Base-by-base conservation (phyloP, 2,329 filamentous ascomycete species). In the Fusarium tupiense region DNA sequence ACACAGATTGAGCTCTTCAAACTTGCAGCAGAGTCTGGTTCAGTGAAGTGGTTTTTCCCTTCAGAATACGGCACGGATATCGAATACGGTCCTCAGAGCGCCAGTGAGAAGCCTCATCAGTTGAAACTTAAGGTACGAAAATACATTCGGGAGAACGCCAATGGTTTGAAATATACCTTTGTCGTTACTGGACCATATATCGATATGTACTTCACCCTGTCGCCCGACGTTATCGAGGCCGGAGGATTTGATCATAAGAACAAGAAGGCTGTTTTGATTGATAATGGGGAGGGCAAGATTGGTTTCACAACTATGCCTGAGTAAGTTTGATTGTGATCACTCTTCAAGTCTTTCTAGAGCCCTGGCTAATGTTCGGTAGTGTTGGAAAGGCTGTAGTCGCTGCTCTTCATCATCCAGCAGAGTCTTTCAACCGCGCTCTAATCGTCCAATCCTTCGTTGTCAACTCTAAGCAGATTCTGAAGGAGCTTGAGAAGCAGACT, bases 241-340 rank as follows among this genome's bases (percentile, higher is more conserved):
- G 92, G 92, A 6, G 87, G 87, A 0, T 94, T 90, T 75, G 87
- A 94, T 76, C 83, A 88, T 3, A 82, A 84, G 67, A 83, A 78
- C 5, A 91, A 88, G 77, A 88, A 84, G 64, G 92, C 92, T 0
- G 84, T 88, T 6, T 78, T 95, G 20, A 78, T 94, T 26, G 92
- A 88, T 5, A 88, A 88, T 70, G 92, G 91, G 0, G 83, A 90
- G 43, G 90, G 87, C 26, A 86, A 84, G 68, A 86, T 94, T 69
- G 91, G 90, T 41, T 88, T 95, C 76, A 94, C 91, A 6, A 92
- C 90, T 5, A 93, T 93, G 89, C 84, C 85, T 29, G 93, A 95
- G 91, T 92, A 82, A 83, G 89, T 85, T 37, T 38, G 1, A 22
- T 19, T 10, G 5, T 7, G 13, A 29, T 24, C 43, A 3, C 8